A percentile compares a stretch with the other conserved stretches of the same genome.
Evolutionary conservation across 371 early-diverging fungal species (phyloP).

Genomic region (Actinomortierella ambigua): DNA sequence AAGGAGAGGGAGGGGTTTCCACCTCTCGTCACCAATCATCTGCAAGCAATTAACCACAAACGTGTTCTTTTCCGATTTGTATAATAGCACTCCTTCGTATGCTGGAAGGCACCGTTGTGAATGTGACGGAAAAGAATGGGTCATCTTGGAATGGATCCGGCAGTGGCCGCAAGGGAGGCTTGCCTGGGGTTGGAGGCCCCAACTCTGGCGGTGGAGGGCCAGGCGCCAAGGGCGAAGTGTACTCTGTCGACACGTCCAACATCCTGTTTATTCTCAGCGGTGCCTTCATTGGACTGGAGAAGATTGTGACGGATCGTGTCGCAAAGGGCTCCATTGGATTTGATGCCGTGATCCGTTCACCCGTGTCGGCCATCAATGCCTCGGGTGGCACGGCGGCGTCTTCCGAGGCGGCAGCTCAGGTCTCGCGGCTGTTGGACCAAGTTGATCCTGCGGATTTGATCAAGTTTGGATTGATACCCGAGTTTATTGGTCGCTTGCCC

Average conservation of each 20-base stretch:
- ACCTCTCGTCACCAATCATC: too few species aligned
- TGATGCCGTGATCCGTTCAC: conserved; percentile 59
- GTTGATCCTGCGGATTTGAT: conserved; percentile 85
- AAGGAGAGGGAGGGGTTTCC: background rate
- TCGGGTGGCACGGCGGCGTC: conserved; percentile 12
- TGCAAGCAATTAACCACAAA: background rate
- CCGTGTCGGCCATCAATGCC: conserved; percentile 21
- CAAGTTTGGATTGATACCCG: conserved; percentile 89
- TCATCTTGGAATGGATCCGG: conserved; percentile 47
- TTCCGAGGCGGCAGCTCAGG: conserved; percentile 15
- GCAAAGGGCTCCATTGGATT: conserved; percentile 85
- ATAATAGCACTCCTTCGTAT: conserved; percentile 71
- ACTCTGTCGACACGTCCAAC: conserved; percentile 88
- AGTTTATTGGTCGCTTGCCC: conserved; percentile 89
- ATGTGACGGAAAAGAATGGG: conserved; percentile 83
- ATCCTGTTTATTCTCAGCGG: conserved; percentile 91
- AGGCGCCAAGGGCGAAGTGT: conserved; percentile 76
- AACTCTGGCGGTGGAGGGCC: conserved; percentile 49
- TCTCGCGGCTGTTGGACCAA: conserved; percentile 54
- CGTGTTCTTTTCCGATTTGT: conserved; percentile 9
- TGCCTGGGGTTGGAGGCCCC: conserved; percentile 53
- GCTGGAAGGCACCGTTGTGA: conserved; percentile 89
- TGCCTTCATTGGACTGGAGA: conserved; percentile 90
- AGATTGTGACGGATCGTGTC: conserved; percentile 75
- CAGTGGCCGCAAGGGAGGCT: conserved; percentile 47